These are phyloP conservation scores for Pythium grandisporangium DNA, from an alignment of 352 stramenopile genomes.

Conservation along the genomic window DNA sequence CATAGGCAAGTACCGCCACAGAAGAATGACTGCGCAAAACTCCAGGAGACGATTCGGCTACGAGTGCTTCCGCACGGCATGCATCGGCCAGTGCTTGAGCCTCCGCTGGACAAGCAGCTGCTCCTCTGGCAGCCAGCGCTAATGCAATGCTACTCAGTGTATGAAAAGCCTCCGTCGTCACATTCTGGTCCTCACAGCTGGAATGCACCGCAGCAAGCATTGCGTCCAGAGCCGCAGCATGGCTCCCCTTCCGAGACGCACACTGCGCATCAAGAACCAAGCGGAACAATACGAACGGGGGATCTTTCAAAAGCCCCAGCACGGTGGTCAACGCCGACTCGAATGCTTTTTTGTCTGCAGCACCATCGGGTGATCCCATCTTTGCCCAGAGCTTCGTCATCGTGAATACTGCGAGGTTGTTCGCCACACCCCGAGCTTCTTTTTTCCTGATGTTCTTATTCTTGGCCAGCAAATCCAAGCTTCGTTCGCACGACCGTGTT, in stretches of 20 bases:
- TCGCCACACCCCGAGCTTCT: background rate
- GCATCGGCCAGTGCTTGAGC: too few species aligned
- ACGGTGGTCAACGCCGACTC: background rate
- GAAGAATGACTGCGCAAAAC: too few species aligned
- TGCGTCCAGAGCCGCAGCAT: background rate
- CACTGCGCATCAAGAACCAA: conserved; percentile 3
- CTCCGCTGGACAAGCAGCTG: too few species aligned
- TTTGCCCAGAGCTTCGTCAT: background rate
- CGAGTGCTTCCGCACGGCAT: too few species aligned
- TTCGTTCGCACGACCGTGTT: conserved; percentile 17
- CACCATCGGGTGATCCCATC: background rate
- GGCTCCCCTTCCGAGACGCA: background rate
- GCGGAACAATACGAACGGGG: too few species aligned
- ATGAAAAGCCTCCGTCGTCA: background rate
- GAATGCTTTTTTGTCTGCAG: background rate
- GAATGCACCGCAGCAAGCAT: background rate
- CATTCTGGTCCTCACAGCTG: background rate
- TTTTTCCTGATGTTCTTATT: background rate
- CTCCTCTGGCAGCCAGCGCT: conserved; percentile 7
- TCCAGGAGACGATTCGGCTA: too few species aligned
- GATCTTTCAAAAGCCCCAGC: background rate
- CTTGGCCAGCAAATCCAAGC: background rate
- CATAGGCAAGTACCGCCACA: too few species aligned
- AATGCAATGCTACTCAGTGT: conserved; percentile 5
- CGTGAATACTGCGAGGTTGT: conserved; percentile 2